Conservation (phyloP, 495 filamentous ascomycete species). For the Aspergillus coremiiformis region DNA sequence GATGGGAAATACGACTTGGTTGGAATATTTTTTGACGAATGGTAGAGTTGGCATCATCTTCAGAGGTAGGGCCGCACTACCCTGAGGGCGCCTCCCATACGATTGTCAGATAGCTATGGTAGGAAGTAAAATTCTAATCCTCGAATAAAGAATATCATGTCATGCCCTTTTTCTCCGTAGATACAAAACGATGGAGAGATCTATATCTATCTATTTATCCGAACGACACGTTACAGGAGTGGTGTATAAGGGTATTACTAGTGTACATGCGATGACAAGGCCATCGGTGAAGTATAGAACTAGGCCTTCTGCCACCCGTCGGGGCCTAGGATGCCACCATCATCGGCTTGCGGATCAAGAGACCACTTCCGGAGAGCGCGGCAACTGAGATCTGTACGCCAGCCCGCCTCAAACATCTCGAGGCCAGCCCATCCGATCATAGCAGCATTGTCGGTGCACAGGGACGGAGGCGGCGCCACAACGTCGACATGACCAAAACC, state of each 20-base stretch:
- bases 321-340: slow-evolving; percentile 44
- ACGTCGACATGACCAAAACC: slow-evolving; percentile 58
- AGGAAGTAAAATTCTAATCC: background rate
- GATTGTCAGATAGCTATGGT: background rate
- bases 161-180: too few relatives aligned
- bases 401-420: slow-evolving; percentile 85
- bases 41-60: background rate
- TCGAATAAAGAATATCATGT: background rate
- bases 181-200: too few relatives aligned
- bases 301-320: slow-evolving; percentile 27
- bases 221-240: background rate
- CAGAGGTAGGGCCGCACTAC: background rate
- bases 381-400: slow-evolving; percentile 51
- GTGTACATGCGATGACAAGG: slow-evolving; percentile 10
- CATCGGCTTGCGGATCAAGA: slow-evolving; percentile 54
- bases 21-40: background rate
- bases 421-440: slow-evolving; percentile 95
- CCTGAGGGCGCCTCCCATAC: background rate
- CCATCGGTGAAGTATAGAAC: background rate
- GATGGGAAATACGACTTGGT: background rate
- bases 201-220: too few relatives aligned
- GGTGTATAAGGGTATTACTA: slow-evolving; percentile 11
- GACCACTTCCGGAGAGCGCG: slow-evolving; percentile 67
- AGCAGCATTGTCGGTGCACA: slow-evolving; percentile 94
- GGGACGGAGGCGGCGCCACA: slow-evolving; percentile 59